Percentiles rank a stretch among this genome's conserved stretches.
These are phyloP conservation scores for Hippophae gyantsensis DNA, from an alignment of 306 rosid genomes.

Conservation along the genomic window DNA sequence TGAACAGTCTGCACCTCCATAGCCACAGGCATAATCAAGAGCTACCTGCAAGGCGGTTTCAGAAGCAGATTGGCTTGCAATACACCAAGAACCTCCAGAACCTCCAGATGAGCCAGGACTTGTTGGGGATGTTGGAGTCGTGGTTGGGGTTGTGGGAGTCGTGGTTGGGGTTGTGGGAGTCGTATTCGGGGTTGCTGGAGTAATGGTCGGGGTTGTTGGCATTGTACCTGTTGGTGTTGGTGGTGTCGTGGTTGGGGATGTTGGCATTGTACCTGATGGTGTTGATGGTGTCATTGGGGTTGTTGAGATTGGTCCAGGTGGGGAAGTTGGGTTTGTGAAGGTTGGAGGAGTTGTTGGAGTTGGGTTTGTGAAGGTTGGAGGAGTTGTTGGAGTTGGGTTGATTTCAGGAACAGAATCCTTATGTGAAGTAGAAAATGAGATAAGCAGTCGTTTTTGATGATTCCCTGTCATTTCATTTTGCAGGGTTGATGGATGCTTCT, in stretches of 20 bases:
- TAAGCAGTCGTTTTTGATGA: slow-evolving; percentile 33
- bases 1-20: slow-evolving; percentile 79
- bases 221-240: slow-evolving; percentile 21
- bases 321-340: slow-evolving; percentile 29
- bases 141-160: slow-evolving; percentile 20
- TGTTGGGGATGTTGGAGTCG: slow-evolving; percentile 28
- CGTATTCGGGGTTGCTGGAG: slow-evolving; percentile 9
- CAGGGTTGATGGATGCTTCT: slow-evolving; percentile 30
- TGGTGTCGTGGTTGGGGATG: slow-evolving; percentile 15
- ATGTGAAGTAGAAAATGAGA: slow-evolving; percentile 37
- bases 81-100: slow-evolving; percentile 71
- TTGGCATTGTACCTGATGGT: slow-evolving; percentile 8
- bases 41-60: slow-evolving; percentile 77
- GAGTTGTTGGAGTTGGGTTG: slow-evolving; percentile 45
- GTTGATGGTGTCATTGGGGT: not conserved
- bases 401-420: slow-evolving; percentile 50
- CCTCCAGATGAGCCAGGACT: no score
- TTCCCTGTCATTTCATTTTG: slow-evolving; percentile 14
- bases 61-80: slow-evolving; percentile 56
- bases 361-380: no score
- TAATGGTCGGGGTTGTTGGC: slow-evolving; percentile 19
- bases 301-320: slow-evolving; percentile 31
- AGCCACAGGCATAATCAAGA: slow-evolving; percentile 88
- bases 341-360: slow-evolving; percentile 33
- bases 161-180: slow-evolving; percentile 22